Evolutionary conservation across 2,329 filamentous ascomycete genomes (phyloP), one percentile per base, ranked within the genome.

Genomic region (Chaetomiaceae sp.): DNA sequence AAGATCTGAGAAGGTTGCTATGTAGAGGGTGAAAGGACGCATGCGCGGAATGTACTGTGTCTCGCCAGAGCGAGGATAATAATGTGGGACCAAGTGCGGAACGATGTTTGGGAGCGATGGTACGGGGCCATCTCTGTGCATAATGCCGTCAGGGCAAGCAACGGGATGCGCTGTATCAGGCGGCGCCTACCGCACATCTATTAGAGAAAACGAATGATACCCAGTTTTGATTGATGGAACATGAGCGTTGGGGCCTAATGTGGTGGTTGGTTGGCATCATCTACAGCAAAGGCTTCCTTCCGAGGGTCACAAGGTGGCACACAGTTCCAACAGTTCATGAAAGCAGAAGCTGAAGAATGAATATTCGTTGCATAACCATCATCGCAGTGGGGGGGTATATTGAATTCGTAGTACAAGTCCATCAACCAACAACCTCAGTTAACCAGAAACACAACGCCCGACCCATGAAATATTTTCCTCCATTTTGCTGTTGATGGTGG

Each of bases 381-480:
- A 44, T 58, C 58, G 61, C 61, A 57, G 51, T 59, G 61, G 58
- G 65, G 68, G 70, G 72, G 71, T 73, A 71, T 74, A 73, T 67
- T 62, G 34, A 51, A 47, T 53, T 8, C n/a, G n/a, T n/a, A n/a
- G 64, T 61, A 50, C 53, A 51, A 48, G 30, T 11, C 38, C 32
- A 42, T 27, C 37, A 61, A 58, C 49, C 37, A 29, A 53, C 45
- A 58, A 63, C 54, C 59, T 54, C 64, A 64, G 60, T 73, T 73
- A 72, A 74, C 71, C 72, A 74, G 70, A 73, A 72, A 69, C 68
- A 75, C 72, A 71, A 5, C 68, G 64, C 67, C 67, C 20, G 21
- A 27, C 30, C 34, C 44, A 10, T 21, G 9, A 10, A 37, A 42
- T 9, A 27, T 27, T 8, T 32, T 16, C 30, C 36, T 33, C 33